A percentile compares a stretch with the other conserved stretches of the same genome.
Conservation (phyloP, 306 rosid species). For the Mimosa bimucronata region DNA sequence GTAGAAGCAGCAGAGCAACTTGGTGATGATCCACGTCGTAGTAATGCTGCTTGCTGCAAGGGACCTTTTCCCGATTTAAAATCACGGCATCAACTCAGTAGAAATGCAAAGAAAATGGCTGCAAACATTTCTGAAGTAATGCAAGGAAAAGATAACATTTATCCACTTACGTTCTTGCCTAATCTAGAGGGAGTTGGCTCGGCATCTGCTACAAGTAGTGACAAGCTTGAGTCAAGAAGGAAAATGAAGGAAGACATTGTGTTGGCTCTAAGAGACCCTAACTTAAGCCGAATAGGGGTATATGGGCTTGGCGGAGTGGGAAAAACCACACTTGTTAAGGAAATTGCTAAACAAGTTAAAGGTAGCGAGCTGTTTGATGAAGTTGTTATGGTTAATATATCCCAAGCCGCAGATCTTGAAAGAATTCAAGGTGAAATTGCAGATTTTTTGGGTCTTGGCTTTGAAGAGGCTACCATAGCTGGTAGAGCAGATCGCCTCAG, state of each 20-base stretch:
- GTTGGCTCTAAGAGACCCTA: background rate
- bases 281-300: background rate
- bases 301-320: background rate
- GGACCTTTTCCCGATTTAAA: too few relatives aligned
- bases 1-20: too few relatives aligned
- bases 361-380: background rate
- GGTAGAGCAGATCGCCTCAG: background rate
- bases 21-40: too few relatives aligned
- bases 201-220: background rate
- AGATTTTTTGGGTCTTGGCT: background rate
- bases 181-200: too few relatives aligned
- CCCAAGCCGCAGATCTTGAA: background rate
- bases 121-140: background rate
- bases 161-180: too few relatives aligned
- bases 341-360: background rate
- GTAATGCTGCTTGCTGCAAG: too few relatives aligned
- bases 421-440: background rate
- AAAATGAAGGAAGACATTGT: background rate
- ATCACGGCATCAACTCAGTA: too few relatives aligned
- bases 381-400: background rate
- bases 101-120: too few relatives aligned
- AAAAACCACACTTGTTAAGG: background rate
- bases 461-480: background rate
- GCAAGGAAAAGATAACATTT: background rate
- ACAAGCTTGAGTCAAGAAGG: background rate